Evolutionary conservation across 805 yeast genomes (phyloP).

Genomic region (Dipodascus albidus): DNA sequence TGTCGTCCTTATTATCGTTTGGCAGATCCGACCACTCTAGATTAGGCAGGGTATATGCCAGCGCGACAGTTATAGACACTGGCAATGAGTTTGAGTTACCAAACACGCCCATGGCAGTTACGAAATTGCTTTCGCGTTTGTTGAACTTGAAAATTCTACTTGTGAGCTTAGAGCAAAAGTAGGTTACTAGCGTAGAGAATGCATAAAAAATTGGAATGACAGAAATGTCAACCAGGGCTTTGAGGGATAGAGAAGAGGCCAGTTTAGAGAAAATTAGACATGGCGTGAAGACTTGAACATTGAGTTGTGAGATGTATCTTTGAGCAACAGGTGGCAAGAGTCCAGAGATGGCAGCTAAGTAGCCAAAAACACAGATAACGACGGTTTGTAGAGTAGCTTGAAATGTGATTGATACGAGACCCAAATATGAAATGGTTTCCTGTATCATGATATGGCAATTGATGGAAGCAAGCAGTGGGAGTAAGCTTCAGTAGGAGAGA

Average conservation of each 20-base stretch:
- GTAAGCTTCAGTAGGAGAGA: neutral
- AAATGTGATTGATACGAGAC: constrained; percentile 57
- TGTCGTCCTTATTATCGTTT: constrained; percentile 41
- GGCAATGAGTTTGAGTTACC: constrained; percentile 95
- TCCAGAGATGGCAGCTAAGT: constrained; percentile 66
- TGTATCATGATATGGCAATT: constrained; percentile 2
- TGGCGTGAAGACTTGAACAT: constrained; percentile 91
- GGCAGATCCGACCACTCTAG: constrained; percentile 47
- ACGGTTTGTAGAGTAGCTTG: constrained; percentile 90
- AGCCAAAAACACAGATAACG: constrained; percentile 76
- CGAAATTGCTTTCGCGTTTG: constrained; percentile 74
- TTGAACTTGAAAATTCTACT: constrained; percentile 47
- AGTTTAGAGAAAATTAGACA: constrained; percentile 82
- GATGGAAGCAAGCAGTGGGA: neutral
- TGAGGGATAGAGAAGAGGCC: constrained; percentile 54
- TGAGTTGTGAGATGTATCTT: constrained; percentile 60
- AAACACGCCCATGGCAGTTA: constrained; percentile 93
- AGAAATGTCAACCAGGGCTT: constrained; percentile 68
- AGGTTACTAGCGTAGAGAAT: constrained; percentile 72
- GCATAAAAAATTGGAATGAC: constrained; percentile 78
- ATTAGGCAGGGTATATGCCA: constrained; percentile 47
- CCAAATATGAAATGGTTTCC: constrained; percentile 19
- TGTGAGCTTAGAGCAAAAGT: constrained; percentile 44
- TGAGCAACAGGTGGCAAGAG: constrained; percentile 63
- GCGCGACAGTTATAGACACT: constrained; percentile 71